phyloP scores from a whole-genome alignment of 805 yeast genomes.

The Metschnikowia shivogae region DNA sequence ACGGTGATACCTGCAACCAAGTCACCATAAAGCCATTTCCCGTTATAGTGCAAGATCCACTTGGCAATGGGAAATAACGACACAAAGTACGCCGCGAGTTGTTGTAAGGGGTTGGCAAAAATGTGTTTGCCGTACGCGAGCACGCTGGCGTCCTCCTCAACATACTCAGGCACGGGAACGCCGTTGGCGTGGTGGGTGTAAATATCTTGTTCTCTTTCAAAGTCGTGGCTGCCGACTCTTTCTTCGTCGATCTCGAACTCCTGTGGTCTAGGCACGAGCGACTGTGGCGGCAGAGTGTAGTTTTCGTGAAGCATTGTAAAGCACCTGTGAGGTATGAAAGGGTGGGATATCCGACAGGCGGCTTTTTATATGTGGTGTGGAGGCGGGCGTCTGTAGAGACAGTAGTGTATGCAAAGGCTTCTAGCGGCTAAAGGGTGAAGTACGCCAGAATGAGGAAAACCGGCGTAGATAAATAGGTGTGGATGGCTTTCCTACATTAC shows the following conservation, averaged over 20 bases:
- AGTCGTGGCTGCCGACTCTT: constrained; percentile 18
- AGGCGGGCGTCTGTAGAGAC: not conserved
- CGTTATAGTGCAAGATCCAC: constrained; percentile 87
- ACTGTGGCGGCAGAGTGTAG: constrained; percentile 6
- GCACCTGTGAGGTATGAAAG: not conserved
- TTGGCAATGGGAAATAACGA: constrained; percentile 73
- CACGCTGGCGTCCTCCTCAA: constrained; percentile 32
- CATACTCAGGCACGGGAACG: constrained; percentile 34
- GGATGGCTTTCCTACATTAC: constrained; percentile 1
- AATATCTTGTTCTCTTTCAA: constrained; percentile 11
- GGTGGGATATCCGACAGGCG: not conserved
- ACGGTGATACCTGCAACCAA: constrained; percentile 90
- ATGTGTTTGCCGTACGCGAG: constrained; percentile 27
- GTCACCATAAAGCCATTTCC: constrained; percentile 76
- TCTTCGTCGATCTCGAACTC: constrained; percentile 13
- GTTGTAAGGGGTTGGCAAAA: constrained; percentile 36
- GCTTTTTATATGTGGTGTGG: not conserved
- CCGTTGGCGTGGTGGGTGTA: constrained; percentile 13
- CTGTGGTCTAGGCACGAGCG: constrained; percentile 16
- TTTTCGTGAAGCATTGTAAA: not conserved
- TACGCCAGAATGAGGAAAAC: not conserved
- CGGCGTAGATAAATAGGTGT: constrained; percentile 1
- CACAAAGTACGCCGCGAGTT: constrained; percentile 44
- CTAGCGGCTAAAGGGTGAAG: not conserved
- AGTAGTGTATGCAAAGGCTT: not conserved